Percentiles rank a stretch among this genome's conserved stretches.
Conservation (phyloP, 2,329 filamentous ascomycete genomes). For the Gaeumannomyces sp. region DNA sequence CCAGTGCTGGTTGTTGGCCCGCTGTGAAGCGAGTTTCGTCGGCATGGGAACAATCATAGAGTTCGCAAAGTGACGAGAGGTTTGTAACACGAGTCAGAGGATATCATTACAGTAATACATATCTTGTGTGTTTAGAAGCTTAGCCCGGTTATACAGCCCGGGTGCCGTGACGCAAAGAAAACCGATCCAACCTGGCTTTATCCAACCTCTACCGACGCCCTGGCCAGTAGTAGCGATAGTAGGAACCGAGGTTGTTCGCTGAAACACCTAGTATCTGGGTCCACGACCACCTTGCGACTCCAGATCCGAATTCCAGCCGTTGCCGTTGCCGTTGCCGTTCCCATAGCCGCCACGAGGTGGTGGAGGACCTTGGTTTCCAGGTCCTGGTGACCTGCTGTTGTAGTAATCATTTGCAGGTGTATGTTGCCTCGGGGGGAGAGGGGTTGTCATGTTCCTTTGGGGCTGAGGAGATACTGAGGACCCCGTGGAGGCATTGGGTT, state of each 20-base stretch:
- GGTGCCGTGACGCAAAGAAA: background rate
- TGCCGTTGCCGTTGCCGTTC: background rate
- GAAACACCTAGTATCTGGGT: conserved; percentile 13
- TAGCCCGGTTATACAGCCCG: background rate
- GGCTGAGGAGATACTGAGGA: conserved; percentile 22
- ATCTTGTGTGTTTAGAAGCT: background rate
- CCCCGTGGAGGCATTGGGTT: conserved; percentile 21
- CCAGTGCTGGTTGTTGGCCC: too few relatives aligned
- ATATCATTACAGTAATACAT: conserved; percentile 1
- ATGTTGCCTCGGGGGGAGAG: conserved; percentile 19
- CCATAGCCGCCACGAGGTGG: conserved; percentile 4
- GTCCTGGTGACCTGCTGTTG: conserved; percentile 12
- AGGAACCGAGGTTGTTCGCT: background rate
- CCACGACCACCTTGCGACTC: conserved; percentile 16
- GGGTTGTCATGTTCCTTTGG: conserved; percentile 29
- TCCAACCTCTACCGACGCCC: background rate
- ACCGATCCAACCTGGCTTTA: background rate
- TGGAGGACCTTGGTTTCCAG: conserved; percentile 10
- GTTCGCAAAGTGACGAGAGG: background rate
- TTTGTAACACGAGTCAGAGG: background rate
- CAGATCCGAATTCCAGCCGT: conserved; percentile 16
- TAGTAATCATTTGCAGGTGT: conserved; percentile 15
- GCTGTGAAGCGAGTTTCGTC: background rate
- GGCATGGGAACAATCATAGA: background rate
- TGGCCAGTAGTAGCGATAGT: background rate